Conservation (phyloP, 2,329 filamentous ascomycete species). For the Westerdykella ornata region DNA sequence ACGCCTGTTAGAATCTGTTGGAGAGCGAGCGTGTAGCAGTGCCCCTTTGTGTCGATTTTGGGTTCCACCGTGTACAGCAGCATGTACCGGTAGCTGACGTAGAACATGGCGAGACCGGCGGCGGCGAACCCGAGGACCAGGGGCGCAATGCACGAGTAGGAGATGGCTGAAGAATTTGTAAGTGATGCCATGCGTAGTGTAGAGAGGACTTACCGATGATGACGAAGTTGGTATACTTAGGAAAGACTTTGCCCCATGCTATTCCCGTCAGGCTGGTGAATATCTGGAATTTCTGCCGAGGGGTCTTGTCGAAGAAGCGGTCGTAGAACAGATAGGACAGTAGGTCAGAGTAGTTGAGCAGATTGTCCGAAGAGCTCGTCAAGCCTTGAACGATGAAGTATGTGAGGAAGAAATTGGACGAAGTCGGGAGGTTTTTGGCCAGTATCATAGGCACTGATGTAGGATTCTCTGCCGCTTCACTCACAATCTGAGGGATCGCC, state of each 20-base stretch:
- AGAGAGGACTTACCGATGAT: conserved; percentile 32
- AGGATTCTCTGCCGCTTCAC: conserved; percentile 49
- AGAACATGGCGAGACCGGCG: conserved; percentile 72
- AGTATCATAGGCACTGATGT: conserved; percentile 56
- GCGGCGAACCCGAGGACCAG: conserved; percentile 76
- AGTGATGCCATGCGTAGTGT: conserved; percentile 3
- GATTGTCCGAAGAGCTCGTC: conserved; percentile 64
- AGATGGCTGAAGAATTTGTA: conserved; percentile 53
- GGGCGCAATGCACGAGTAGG: conserved; percentile 80
- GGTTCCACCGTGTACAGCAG: conserved; percentile 80
- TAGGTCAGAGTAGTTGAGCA: conserved; percentile 70
- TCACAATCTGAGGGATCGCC: conserved; percentile 53
- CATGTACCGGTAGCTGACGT: conserved; percentile 85
- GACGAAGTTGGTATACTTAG: conserved; percentile 37
- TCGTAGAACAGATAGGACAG: conserved; percentile 68
- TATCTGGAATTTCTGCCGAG: conserved; percentile 42
- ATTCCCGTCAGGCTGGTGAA: conserved; percentile 30
- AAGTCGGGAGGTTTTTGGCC: conserved; percentile 67
- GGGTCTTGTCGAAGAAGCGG: conserved; percentile 67
- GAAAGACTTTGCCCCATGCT: conserved; percentile 38
- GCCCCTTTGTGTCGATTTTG: conserved; percentile 76
- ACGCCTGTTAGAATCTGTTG: conserved; percentile 79
- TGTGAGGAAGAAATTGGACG: conserved; percentile 90
- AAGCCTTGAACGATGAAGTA: conserved; percentile 93
- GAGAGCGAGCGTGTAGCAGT: conserved; percentile 79